These are phyloP conservation scores for Mortierella antarctica DNA, from an alignment of 192 early-diverging fungal species.

Conservation along the genomic window DNA sequence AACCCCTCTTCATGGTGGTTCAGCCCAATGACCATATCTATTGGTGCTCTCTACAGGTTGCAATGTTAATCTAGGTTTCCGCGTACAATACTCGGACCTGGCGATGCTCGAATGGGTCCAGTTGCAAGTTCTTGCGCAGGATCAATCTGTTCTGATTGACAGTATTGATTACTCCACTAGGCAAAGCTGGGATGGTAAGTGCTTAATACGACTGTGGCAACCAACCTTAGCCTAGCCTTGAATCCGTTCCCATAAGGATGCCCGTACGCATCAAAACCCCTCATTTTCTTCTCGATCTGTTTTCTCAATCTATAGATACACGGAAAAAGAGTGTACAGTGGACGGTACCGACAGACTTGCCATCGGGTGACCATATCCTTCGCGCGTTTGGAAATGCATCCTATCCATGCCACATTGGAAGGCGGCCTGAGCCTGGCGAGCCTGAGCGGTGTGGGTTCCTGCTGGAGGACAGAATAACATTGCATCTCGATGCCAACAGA, in stretches of 20 bases:
- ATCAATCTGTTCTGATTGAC: constrained; percentile 14
- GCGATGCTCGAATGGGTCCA: constrained; percentile 40
- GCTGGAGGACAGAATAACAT: too few species aligned
- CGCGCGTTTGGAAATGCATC: constrained; percentile 30
- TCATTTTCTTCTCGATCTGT: background rate
- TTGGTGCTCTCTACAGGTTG: constrained; percentile 19
- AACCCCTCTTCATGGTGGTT: too few species aligned
- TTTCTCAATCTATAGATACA: background rate
- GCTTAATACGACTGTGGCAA: background rate
- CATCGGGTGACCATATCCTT: constrained; percentile 22
- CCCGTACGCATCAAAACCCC: background rate
- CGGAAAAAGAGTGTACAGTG: constrained; percentile 31
- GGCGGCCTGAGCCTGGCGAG: too few species aligned
- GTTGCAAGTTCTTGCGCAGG: constrained; percentile 15
- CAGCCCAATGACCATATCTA: too few species aligned
- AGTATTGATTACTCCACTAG: constrained; percentile 36
- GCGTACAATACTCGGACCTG: constrained; percentile 45
- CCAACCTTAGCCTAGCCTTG: background rate
- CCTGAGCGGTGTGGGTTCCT: too few species aligned
- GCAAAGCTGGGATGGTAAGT: constrained; percentile 24
- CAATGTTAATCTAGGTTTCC: constrained; percentile 23
- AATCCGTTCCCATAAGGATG: background rate
- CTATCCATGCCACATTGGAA: constrained; percentile 9
- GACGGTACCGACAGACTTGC: constrained; percentile 20
- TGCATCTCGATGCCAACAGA: too few species aligned